Evolutionary conservation across 345 rosid genomes (phyloP).

Genomic region (Litchi chinensis): DNA sequence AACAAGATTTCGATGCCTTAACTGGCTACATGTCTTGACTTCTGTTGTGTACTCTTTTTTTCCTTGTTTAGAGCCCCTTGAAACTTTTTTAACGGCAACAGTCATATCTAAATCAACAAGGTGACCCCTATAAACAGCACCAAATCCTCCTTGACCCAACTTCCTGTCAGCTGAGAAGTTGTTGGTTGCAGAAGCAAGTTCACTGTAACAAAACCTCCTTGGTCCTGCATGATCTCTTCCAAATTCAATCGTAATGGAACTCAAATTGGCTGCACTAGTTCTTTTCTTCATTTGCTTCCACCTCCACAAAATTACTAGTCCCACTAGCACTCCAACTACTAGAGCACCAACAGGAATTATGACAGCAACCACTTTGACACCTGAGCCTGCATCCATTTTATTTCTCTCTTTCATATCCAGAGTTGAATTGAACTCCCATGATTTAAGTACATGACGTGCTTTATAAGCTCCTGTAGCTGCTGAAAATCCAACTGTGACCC

Average conservation of each 20-base stretch:
- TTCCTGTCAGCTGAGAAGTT: neutral
- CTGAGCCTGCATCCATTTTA: neutral
- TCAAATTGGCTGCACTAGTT: neutral
- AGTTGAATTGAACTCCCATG: neutral
- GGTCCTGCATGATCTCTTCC: neutral
- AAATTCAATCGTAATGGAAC: neutral
- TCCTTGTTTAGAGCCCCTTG: neutral
- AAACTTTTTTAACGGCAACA: neutral
- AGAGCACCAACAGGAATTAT: neutral
- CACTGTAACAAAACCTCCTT: neutral
- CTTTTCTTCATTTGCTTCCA: neutral
- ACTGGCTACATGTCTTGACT: neutral
- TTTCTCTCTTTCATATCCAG: neutral
- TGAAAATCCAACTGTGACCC: neutral
- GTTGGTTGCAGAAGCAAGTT: neutral
- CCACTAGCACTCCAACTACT: neutral
- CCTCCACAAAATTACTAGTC: no score
- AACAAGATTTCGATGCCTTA: neutral
- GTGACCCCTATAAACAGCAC: neutral
- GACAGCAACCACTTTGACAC: neutral
- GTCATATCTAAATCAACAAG: neutral
- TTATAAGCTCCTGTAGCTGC: neutral
- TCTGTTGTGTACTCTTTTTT: neutral
- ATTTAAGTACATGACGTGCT: neutral
- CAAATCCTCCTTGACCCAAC: neutral